Evolutionary conservation across 1,139 yeast species (phyloP).

Genomic region (Pichia cactophila): DNA sequence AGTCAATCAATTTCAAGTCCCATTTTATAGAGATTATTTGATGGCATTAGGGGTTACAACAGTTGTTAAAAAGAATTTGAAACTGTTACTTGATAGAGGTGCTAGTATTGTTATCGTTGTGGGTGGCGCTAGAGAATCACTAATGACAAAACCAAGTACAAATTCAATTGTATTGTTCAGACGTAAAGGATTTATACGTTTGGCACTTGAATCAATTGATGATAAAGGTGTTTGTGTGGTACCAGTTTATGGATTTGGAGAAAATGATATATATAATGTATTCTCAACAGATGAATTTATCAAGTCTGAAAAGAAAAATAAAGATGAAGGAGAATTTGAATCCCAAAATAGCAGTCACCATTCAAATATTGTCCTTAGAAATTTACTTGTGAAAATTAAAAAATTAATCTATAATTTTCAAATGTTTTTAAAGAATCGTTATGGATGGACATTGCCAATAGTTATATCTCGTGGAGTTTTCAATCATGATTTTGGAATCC

Average conservation of each 20-base stretch:
- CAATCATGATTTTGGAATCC: slow-evolving; percentile 83
- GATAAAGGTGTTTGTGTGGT: slow-evolving; percentile 68
- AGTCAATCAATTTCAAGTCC: slow-evolving; percentile 78
- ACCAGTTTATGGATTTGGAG: slow-evolving; percentile 91
- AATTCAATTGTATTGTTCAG: slow-evolving; percentile 64
- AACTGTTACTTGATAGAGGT: slow-evolving; percentile 55
- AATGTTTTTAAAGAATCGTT: slow-evolving; percentile 56
- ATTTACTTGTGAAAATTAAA: background rate
- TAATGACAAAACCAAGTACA: slow-evolving; percentile 56
- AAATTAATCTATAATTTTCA: slow-evolving; percentile 36
- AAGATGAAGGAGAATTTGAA: slow-evolving; percentile 8
- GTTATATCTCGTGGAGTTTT: slow-evolving; percentile 91
- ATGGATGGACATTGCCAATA: slow-evolving; percentile 84
- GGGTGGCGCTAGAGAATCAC: slow-evolving; percentile 92
- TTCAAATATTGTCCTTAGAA: background rate
- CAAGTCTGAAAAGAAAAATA: slow-evolving; percentile 4
- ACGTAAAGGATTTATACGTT: slow-evolving; percentile 81
- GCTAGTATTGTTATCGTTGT: slow-evolving; percentile 81
- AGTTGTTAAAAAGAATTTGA: slow-evolving; percentile 70
- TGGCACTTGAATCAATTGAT: slow-evolving; percentile 54
- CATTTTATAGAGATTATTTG: slow-evolving; percentile 81
- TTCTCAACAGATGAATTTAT: slow-evolving; percentile 16
- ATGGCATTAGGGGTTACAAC: slow-evolving; percentile 77
- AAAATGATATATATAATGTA: slow-evolving; percentile 37
- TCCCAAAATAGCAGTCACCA: slow-evolving; percentile 2